These are phyloP conservation scores for Trichoderma koningiopsis DNA, from an alignment of 2,329 filamentous ascomycete species.

Conservation along the genomic window DNA sequence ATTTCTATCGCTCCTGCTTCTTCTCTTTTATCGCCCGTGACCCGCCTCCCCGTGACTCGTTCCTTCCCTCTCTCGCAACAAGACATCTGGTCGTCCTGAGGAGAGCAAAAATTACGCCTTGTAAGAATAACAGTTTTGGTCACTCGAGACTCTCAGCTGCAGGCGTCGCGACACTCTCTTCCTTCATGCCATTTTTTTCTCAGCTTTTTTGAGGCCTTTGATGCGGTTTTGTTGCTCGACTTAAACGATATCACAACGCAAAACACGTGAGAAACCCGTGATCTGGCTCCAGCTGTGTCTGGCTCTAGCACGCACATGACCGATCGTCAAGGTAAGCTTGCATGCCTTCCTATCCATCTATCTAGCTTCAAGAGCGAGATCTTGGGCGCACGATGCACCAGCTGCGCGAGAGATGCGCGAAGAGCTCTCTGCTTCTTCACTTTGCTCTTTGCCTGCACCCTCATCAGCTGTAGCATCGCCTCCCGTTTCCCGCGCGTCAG, in stretches of 20 bases:
- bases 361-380: slow-evolving; percentile 20
- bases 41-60: slow-evolving; percentile 33
- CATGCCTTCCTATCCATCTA: slow-evolving; percentile 29
- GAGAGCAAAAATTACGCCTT: slow-evolving; percentile 2
- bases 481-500: slow-evolving; percentile 1
- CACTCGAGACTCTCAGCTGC: slow-evolving; percentile 22
- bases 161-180: slow-evolving; percentile 19
- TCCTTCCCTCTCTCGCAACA: slow-evolving; percentile 24
- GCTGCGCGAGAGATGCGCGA: neutral
- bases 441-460: neutral
- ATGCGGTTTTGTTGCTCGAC: slow-evolving; percentile 29
- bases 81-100: neutral
- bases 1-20: slow-evolving; percentile 35
- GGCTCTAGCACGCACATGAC: slow-evolving; percentile 42
- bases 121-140: slow-evolving; percentile 23
- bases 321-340: slow-evolving; percentile 44
- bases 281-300: slow-evolving; percentile 39
- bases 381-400: slow-evolving; percentile 6
- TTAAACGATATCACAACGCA: slow-evolving; percentile 51
- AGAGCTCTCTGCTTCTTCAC: neutral
- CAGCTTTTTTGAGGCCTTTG: slow-evolving; percentile 23
- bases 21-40: slow-evolving; percentile 44
- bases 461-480: slow-evolving; percentile 6
- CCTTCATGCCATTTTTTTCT: slow-evolving; percentile 11
- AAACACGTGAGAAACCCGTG: slow-evolving; percentile 53